These are phyloP conservation scores for Globisporangium irregulare DNA, from an alignment of 352 stramenopile species.

Conservation along the genomic window DNA sequence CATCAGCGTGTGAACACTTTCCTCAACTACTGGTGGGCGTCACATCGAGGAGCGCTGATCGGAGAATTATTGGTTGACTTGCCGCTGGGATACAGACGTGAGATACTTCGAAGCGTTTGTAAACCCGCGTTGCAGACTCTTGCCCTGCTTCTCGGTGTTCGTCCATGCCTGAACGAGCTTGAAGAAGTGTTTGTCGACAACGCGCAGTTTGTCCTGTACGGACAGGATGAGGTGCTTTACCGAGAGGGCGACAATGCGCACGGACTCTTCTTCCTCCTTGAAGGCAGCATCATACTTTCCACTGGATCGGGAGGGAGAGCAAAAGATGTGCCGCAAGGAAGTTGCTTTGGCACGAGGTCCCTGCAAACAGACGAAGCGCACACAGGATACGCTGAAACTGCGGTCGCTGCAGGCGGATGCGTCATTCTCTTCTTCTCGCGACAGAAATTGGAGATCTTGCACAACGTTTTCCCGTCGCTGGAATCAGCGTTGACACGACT, in stretches of 20 bases:
- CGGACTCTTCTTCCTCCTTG: conserved; percentile 33
- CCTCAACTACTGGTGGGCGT: conserved; percentile 50
- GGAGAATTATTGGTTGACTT: conserved; percentile 34
- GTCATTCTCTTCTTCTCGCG: conserved; percentile 32
- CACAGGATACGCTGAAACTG: conserved; percentile 31
- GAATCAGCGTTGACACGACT: conserved; percentile 20
- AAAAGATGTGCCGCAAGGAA: conserved; percentile 25
- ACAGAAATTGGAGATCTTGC: conserved; percentile 22
- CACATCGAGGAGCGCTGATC: conserved; percentile 40
- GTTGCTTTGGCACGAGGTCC: conserved; percentile 33
- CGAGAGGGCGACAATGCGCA: conserved; percentile 34
- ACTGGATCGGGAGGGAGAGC: conserved; percentile 13
- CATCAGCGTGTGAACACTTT: conserved; percentile 46
- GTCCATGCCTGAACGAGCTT: conserved; percentile 24
- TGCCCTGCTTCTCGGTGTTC: conserved; percentile 21
- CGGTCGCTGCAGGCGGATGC: conserved; percentile 29
- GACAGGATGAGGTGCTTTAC: conserved; percentile 40
- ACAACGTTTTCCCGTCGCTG: conserved; percentile 27
- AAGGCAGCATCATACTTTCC: conserved; percentile 19
- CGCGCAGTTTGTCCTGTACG: conserved; percentile 34
- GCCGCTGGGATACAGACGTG: conserved; percentile 26
- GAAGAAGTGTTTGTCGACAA: conserved; percentile 38
- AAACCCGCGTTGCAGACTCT: conserved; percentile 35
- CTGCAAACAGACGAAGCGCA: conserved; percentile 18
- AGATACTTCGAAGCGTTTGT: conserved; percentile 38